Evolutionary conservation across 1,284 basidiomycete genomes (phyloP), one percentile per base, ranked within the genome.

Genomic region (Ustilago curta): DNA sequence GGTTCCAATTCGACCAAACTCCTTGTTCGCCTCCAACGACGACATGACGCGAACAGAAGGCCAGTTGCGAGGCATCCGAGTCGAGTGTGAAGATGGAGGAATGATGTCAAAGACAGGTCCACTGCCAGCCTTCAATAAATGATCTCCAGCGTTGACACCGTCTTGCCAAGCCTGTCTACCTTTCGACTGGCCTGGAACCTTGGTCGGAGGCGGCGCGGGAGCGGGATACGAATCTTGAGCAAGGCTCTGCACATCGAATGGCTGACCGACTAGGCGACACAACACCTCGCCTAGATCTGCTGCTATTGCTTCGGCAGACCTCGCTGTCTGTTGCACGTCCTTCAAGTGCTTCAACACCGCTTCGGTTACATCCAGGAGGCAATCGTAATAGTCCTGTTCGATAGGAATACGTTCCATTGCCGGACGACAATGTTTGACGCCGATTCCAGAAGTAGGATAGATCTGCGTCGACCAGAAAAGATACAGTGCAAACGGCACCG

Each of bases 81-180:
- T 74, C 4, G 39, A 31, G 1, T 61, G 16, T 2, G 9, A 29
- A 9, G 61, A 65, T 3, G 32, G 14, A 6, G 71, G 71, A 6
- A 74, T 65, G n/a, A 74, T 54, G 35, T 74, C 71, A 50, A 74
- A 69, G 19, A 69, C 45, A 2, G 55, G n/a, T n/a, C n/a, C n/a
- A n/a, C n/a, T n/a, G n/a, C n/a, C n/a, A n/a, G n/a, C n/a, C n/a
- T n/a, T n/a, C n/a, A n/a, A n/a, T n/a, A n/a, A n/a, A n/a, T n/a
- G n/a, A n/a, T 31, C 9, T 16, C n/a, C 27, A n/a, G 27, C 37
- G 9, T 11, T 25, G 21, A 14, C 27, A 8, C 50, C 29, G 45
- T 58, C 56, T 44, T 51, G 50, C 59, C 50, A 47, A 2, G 40
- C 25, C 42, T 54, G 32, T n/a, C 45, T 18, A 9, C 29, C 25